phyloP scores from a whole-genome alignment of 768 basidiomycete genomes.

The Sutorius australiensis region DNA sequence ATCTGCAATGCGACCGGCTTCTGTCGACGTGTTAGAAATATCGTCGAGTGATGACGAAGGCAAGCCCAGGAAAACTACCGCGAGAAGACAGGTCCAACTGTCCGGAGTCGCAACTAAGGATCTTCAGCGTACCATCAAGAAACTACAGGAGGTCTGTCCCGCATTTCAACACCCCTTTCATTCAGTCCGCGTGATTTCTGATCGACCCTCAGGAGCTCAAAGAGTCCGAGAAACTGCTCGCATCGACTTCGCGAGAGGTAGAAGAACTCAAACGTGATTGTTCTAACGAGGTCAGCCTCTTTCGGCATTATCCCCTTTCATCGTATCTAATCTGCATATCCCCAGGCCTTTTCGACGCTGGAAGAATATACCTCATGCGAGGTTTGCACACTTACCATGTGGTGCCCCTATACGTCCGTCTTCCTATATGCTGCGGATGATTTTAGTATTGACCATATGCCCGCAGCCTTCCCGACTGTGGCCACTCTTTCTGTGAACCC shows the following conservation, averaged over 20 bases:
- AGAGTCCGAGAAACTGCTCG: constrained; percentile 3
- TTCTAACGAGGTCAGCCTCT: constrained; percentile 3
- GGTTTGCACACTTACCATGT: constrained; percentile 61
- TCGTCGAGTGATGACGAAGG: constrained; percentile 50
- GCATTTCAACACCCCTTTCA: neutral
- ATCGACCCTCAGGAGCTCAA: constrained; percentile 20
- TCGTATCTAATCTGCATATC: neutral
- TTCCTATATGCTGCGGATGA: constrained; percentile 1
- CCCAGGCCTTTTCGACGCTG: constrained; percentile 41
- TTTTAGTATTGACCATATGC: neutral
- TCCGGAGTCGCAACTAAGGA: constrained; percentile 11
- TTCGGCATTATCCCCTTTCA: neutral
- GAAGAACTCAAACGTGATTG: constrained; percentile 20
- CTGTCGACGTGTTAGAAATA: constrained; percentile 49
- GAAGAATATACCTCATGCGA: constrained; percentile 60
- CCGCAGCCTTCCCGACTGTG: constrained; percentile 57
- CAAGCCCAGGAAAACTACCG: constrained; percentile 2
- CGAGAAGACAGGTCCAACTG: constrained; percentile 17
- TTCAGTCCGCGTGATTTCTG: neutral
- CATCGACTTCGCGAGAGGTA: constrained; percentile 12
- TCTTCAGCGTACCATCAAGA: constrained; percentile 40
- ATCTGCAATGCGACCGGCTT: constrained; percentile 1
- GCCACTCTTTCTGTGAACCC: constrained; percentile 63
- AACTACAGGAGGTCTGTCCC: constrained; percentile 40
- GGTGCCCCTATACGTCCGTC: constrained; percentile 62